Base-by-base conservation (phyloP, 805 yeast genomes). In the Candida odintsovae region DNA sequence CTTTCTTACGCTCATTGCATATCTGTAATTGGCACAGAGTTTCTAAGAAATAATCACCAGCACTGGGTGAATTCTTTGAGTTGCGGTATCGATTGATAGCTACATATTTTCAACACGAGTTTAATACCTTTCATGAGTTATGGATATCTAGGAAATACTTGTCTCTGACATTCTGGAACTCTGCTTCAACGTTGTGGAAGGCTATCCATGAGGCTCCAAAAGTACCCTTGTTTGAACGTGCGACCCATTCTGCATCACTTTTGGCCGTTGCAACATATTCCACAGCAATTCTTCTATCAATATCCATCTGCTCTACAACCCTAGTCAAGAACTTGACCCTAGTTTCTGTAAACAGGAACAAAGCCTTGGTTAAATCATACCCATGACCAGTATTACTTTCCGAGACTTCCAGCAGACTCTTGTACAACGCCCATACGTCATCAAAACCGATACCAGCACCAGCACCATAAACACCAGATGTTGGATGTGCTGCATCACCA, bases 401-500 rank as follows among this genome's bases (percentile, higher is more conserved):
- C 4, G 28, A 13, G n/a, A 42, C 45, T 21, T 48, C 51, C n/a
- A 10, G 7, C 12, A 50, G 31, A 23, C 49, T 39, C 26, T 22
- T 33, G 16, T 42, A 48, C 6, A 50, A 15, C 15, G 53, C 51
- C 49, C 49, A 50, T 23, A 50, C 53, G 39, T 50, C 53, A 41
- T 50, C 53, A 40, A 48, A 50, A 3, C 51, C 53, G 16, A 50
- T 38, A 35, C 47, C 53, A 1, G 53, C 53, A 28, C 53, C 51
- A 16, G 53, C 53, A 41, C 51, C 53, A 38, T 50, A 50, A 4
- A 48, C 47, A 20, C 53, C 53, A 13, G 53, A 50, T n/a, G 53
- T 50, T 41, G 53, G 53, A 36, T 48, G 53, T 4, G 53, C 51
- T 22, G 51, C 49, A 41, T 50, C 53, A 19, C 53, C 53, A 41